Evolutionary conservation across 768 basidiomycete genomes (phyloP).

Genomic region (Phylloporus sp.): DNA sequence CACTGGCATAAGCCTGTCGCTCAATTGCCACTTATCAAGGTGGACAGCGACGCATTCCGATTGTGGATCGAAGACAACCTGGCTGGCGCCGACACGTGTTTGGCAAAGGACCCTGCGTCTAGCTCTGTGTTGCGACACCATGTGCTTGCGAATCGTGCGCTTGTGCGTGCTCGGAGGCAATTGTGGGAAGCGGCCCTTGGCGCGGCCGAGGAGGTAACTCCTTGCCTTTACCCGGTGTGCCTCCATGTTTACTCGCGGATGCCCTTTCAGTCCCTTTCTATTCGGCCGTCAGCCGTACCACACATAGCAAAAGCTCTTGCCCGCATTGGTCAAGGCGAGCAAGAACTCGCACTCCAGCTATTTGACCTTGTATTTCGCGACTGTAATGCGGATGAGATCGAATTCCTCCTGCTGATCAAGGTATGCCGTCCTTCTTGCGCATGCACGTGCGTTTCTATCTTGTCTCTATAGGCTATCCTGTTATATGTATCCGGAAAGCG

Average conservation of each 20-base stretch:
- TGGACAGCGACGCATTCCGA: background rate
- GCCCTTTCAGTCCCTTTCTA: background rate
- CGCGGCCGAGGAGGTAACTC: background rate
- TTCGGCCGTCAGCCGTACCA: background rate
- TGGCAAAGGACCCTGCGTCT: background rate
- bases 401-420: conserved; percentile 3
- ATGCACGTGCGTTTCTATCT: background rate
- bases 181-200: background rate
- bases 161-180: background rate
- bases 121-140: background rate
- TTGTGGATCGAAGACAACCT: conserved; percentile 3
- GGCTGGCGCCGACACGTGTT: background rate
- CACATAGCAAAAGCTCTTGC: conserved; percentile 8
- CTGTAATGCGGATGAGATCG: background rate
- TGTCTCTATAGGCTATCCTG: background rate
- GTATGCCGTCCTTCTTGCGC: background rate
- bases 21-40: conserved; percentile 1
- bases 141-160: background rate
- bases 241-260: background rate
- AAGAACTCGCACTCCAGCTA: background rate
- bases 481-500: background rate
- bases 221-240: background rate
- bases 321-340: background rate
- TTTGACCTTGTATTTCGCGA: conserved; percentile 5
- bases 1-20: background rate